Evolutionary conservation across 306 rosid species (phyloP).

Genomic region (Cucumis sativus): DNA sequence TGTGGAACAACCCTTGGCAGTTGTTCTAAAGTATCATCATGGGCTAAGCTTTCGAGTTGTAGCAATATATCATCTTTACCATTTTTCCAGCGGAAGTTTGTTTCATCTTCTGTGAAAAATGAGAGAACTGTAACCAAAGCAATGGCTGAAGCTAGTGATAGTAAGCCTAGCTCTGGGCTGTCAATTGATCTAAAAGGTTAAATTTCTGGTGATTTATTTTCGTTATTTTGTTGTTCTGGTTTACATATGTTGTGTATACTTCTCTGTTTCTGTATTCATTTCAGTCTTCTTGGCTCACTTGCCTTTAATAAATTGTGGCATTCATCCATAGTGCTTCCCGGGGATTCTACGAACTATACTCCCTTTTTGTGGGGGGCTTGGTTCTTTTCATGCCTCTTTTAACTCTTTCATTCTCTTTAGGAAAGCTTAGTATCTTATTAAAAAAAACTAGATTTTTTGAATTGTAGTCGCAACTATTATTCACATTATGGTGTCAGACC

Average conservation of each 20-base stretch:
- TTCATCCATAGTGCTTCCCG: neutral
- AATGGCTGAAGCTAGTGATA: conserved; percentile 36
- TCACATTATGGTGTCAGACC: neutral
- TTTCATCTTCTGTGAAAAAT: conserved; percentile 22
- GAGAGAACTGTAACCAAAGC: conserved; percentile 47
- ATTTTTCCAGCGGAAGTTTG: conserved; percentile 25
- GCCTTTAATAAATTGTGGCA: neutral
- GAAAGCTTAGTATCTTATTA: neutral
- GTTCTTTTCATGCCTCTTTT: neutral
- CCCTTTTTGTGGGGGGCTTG: neutral
- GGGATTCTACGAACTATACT: neutral
- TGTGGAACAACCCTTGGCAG: conserved; percentile 18
- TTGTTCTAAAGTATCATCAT: conserved; percentile 28
- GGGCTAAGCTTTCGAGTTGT: conserved; percentile 46
- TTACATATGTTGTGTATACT: neutral
- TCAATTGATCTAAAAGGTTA: conserved; percentile 79
- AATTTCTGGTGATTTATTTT: neutral
- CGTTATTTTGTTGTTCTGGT: neutral
- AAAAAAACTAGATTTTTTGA: neutral
- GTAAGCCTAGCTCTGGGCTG: conserved; percentile 47
- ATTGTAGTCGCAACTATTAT: neutral
- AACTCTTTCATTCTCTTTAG: neutral
- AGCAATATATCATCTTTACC: conserved; percentile 30
- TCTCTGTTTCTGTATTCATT: neutral
- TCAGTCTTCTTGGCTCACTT: neutral